Conservation (phyloP, 2,329 filamentous ascomycete species). For the Exophiala lecanii-corni region DNA sequence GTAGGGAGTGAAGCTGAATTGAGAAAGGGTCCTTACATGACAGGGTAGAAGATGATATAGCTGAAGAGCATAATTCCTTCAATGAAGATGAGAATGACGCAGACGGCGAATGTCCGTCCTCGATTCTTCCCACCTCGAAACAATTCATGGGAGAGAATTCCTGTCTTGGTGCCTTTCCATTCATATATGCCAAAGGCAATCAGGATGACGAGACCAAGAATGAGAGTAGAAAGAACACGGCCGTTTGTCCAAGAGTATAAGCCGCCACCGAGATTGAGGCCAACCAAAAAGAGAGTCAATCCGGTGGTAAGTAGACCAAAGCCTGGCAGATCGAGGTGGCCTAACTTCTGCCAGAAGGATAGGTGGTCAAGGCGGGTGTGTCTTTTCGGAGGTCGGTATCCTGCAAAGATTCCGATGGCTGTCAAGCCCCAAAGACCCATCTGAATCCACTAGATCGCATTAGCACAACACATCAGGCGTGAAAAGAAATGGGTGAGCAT, state of each 20-base stretch:
- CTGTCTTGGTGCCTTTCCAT: conserved; percentile 9
- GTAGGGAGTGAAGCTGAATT: not conserved
- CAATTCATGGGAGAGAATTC: conserved; percentile 7
- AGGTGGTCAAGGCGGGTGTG: conserved; percentile 12
- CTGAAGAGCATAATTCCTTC: conserved; percentile 12
- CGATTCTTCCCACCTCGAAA: conserved; percentile 6
- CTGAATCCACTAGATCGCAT: conserved; percentile 9
- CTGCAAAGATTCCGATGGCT: conserved; percentile 4
- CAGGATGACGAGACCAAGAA: conserved; percentile 7
- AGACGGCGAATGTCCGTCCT: conserved; percentile 12
- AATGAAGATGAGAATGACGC: conserved; percentile 10
- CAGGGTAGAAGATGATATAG: conserved; percentile 16
- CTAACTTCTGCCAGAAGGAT: conserved; percentile 8
- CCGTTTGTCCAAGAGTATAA: conserved; percentile 6
- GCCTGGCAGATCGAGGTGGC: conserved; percentile 8
- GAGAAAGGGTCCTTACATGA: conserved; percentile 13
- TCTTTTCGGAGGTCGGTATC: conserved; percentile 8
- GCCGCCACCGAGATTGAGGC: conserved; percentile 9
- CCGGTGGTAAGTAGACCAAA: conserved; percentile 8
- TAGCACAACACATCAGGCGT: not conserved
- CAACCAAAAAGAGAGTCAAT: conserved; percentile 8
- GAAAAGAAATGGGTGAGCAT: not conserved
- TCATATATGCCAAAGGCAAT: conserved; percentile 9
- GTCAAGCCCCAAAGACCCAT: conserved; percentile 10
- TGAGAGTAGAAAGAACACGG: conserved; percentile 1